Percentiles rank a stretch among this genome's conserved stretches.
Evolutionary conservation across 805 yeast genomes (phyloP).

Genomic region (Starmerella vitae): DNA sequence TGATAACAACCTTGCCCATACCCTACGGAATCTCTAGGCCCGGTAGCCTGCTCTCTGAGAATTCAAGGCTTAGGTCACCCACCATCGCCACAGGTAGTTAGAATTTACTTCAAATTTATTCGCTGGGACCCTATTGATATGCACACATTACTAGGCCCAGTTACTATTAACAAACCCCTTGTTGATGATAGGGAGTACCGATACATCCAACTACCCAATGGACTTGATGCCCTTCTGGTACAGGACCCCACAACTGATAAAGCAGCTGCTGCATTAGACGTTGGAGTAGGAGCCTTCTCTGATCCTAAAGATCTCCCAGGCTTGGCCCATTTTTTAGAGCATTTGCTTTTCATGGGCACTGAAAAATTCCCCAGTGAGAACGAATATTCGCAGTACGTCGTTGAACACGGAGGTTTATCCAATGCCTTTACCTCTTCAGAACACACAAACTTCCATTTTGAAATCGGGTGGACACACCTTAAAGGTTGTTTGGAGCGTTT

Average conservation of each 20-base stretch:
- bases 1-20: no score
- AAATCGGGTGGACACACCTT: constrained; percentile 58
- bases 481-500: constrained; percentile 86
- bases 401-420: constrained; percentile 76
- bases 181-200: constrained; percentile 67
- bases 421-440: constrained; percentile 86
- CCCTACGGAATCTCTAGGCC: no score
- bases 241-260: constrained; percentile 58
- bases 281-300: constrained; percentile 65
- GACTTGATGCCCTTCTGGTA: constrained; percentile 51
- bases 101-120: no score
- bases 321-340: constrained; percentile 83
- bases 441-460: constrained; percentile 85
- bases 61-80: no score
- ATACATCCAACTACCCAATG: constrained; percentile 53
- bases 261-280: constrained; percentile 60
- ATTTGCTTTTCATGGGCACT: constrained; percentile 70
- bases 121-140: no score
- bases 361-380: constrained; percentile 61
- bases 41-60: no score
- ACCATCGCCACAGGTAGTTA: no score
- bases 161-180: constrained; percentile 23
- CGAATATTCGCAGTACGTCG: constrained; percentile 57
- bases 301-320: constrained; percentile 67
- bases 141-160: background rate